phyloP scores from a whole-genome alignment of 768 basidiomycete species.

The Lentinula sp. region DNA sequence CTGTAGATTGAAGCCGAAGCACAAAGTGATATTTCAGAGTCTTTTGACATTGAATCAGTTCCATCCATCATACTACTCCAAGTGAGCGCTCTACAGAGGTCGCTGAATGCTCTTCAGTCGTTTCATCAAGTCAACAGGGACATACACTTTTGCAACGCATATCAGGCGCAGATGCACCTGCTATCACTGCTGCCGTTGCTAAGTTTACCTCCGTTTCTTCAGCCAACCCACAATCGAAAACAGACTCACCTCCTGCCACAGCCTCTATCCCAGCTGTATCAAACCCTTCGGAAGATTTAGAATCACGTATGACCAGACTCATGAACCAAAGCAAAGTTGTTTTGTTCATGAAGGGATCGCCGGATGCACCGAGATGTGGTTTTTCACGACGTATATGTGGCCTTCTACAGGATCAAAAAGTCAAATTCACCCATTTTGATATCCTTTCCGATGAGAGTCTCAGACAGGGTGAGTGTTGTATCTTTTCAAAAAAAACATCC shows the following conservation, averaged over 20 bases:
- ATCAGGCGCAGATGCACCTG: constrained; percentile 70
- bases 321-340: constrained; percentile 81
- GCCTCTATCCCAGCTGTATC: neutral
- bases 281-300: constrained; percentile 39
- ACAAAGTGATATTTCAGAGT: constrained; percentile 80
- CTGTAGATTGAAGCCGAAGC: constrained; percentile 79
- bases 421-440: constrained; percentile 75
- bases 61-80: constrained; percentile 81
- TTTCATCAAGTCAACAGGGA: constrained; percentile 44
- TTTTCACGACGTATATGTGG: constrained; percentile 75
- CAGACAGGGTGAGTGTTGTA: constrained; percentile 52
- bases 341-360: constrained; percentile 88
- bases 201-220: constrained; percentile 38
- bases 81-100: constrained; percentile 33
- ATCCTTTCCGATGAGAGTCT: constrained; percentile 79
- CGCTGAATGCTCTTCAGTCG: neutral
- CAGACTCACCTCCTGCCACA: constrained; percentile 31
- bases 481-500: neutral
- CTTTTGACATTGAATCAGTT: constrained; percentile 87
- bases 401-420: constrained; percentile 55
- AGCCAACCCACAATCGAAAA: constrained; percentile 40
- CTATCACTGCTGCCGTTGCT: constrained; percentile 54
- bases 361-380: constrained; percentile 74
- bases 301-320: constrained; percentile 52
- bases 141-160: constrained; percentile 79